Conservation (phyloP, 345 rosid species). For the Mangifera indica region DNA sequence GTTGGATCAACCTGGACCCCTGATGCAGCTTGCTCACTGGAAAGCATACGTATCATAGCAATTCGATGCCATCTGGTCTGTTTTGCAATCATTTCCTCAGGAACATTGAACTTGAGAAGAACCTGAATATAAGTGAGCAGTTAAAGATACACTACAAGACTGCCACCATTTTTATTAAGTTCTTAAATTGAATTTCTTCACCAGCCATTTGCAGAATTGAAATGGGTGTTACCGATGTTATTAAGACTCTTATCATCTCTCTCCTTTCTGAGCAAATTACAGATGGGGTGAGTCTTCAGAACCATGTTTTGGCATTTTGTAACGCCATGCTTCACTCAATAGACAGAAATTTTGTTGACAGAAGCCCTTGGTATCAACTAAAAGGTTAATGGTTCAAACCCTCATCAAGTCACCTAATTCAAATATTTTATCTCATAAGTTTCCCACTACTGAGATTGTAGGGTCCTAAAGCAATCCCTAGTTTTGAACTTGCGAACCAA, state of each 20-base stretch:
- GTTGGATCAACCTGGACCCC: conserved; percentile 96
- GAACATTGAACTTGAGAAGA: conserved; percentile 89
- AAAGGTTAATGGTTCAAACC: background rate
- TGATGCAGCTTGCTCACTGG: conserved; percentile 96
- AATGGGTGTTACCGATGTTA: background rate
- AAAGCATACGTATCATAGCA: conserved; percentile 97
- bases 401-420: background rate
- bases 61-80: conserved; percentile 99
- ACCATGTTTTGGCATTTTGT: background rate
- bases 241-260: background rate
- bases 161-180: too few relatives aligned
- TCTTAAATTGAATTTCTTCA: too few relatives aligned
- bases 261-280: background rate
- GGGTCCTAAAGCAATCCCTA: too few relatives aligned
- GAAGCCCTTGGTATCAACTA: too few relatives aligned
- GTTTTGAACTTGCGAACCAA: too few relatives aligned
- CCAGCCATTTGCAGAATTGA: too few relatives aligned
- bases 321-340: too few relatives aligned
- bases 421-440: too few relatives aligned
- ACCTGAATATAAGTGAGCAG: conserved; percentile 47
- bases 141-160: background rate
- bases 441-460: background rate
- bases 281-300: too few relatives aligned
- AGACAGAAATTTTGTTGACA: too few relatives aligned
- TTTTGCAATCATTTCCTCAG: conserved; percentile 83